Percentiles rank a stretch among this genome's conserved stretches.
These are phyloP conservation scores for Patellifolia procumbens DNA, from an alignment of 179 eudicot genomes.

Conservation along the genomic window DNA sequence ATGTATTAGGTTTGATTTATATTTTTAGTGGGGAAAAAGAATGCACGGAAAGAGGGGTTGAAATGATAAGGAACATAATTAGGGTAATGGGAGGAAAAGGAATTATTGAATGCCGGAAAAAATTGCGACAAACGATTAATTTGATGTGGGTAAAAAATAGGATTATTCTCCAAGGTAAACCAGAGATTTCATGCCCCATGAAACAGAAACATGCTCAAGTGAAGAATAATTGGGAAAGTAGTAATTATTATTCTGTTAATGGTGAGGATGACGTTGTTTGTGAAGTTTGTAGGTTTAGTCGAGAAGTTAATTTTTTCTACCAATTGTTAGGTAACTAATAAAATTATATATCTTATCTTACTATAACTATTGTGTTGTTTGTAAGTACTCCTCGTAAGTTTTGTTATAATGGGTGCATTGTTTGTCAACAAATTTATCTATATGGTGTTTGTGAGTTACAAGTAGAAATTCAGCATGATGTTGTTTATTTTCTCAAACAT, in stretches of 20 bases:
- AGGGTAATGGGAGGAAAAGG: conserved; percentile 20
- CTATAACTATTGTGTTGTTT: too few species aligned
- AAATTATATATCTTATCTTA: too few species aligned
- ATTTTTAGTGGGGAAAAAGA: conserved; percentile 21
- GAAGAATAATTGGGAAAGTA: not conserved
- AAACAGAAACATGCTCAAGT: conserved; percentile 15
- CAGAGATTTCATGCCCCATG: conserved; percentile 14
- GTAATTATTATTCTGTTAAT: not conserved
- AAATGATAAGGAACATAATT: conserved; percentile 1
- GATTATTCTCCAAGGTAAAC: not conserved
- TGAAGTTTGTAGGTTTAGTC: conserved; percentile 19
- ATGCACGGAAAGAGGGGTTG: not conserved
- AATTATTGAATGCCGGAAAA: conserved; percentile 27
- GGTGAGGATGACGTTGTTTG: conserved; percentile 24
- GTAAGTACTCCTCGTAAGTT: too few species aligned
- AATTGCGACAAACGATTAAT: conserved; percentile 1
- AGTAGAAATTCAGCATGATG: too few species aligned
- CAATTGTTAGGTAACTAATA: not conserved
- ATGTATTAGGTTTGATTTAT: conserved; percentile 16
- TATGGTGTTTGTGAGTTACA: too few species aligned
- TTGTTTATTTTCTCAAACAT: too few species aligned
- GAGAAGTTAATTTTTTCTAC: conserved; percentile 25
- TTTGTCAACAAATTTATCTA: too few species aligned
- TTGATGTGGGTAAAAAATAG: not conserved
- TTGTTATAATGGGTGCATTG: too few species aligned